These are phyloP conservation scores for Nigrograna mackinnonii DNA, from an alignment of 2,329 filamentous ascomycete genomes.

Conservation along the genomic window DNA sequence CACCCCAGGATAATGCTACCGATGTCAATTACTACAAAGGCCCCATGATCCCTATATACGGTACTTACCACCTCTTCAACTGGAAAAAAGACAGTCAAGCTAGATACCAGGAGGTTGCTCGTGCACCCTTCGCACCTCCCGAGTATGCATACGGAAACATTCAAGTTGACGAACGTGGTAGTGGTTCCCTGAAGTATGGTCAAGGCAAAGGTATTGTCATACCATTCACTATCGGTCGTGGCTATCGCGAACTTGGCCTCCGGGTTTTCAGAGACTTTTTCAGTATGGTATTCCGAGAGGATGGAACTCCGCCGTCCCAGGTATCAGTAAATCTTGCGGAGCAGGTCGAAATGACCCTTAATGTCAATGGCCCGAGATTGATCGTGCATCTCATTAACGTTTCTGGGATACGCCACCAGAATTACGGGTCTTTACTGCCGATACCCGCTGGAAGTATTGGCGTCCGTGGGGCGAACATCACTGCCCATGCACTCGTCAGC, in stretches of 20 bases:
- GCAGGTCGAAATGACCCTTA: conserved; percentile 1
- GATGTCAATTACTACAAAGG: not conserved
- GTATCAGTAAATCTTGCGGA: not conserved
- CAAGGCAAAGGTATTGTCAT: conserved; percentile 1
- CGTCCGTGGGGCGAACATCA: not conserved
- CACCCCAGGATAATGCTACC: not conserved
- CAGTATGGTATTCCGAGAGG: not conserved
- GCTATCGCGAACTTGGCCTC: conserved; percentile 1
- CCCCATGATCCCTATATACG: not conserved
- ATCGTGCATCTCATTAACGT: conserved; percentile 3
- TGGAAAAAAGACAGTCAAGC: not conserved
- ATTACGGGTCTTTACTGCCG: not conserved
- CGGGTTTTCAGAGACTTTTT: not conserved
- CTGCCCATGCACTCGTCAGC: not conserved
- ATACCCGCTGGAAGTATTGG: not conserved
- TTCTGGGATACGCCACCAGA: not conserved
- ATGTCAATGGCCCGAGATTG: not conserved
- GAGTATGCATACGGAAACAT: conserved; percentile 3
- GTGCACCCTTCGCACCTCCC: conserved; percentile 1
- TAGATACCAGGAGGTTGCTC: not conserved
- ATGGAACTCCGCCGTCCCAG: no score
- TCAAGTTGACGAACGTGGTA: not conserved
- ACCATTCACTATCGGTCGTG: conserved; percentile 2
- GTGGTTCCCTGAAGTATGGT: not conserved
- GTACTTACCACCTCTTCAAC: not conserved